These are phyloP conservation scores for Aspergillus sp. DNA, from an alignment of 2,329 filamentous ascomycete genomes.

Conservation along the genomic window DNA sequence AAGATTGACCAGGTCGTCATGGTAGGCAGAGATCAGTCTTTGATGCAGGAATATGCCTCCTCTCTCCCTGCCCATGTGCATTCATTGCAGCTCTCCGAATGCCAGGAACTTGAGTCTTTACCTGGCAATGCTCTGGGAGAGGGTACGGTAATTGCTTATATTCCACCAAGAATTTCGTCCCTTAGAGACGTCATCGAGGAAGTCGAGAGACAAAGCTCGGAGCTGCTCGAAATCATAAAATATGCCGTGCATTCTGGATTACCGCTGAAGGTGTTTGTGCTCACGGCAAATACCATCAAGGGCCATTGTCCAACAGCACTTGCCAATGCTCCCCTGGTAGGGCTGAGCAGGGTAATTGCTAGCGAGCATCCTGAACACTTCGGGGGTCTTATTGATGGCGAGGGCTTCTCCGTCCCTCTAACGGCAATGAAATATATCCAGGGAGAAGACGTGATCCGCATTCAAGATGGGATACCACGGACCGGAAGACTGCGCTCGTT, in stretches of 20 bases:
- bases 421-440: slow-evolving; percentile 41
- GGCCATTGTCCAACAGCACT: slow-evolving; percentile 30
- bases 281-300: slow-evolving; percentile 28
- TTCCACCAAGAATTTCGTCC: slow-evolving; percentile 5
- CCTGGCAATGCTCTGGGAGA: background rate
- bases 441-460: slow-evolving; percentile 38
- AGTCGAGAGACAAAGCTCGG: slow-evolving; percentile 1
- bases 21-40: background rate
- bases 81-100: background rate
- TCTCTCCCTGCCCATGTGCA: background rate
- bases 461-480: slow-evolving; percentile 40
- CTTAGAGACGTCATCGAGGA: background rate
- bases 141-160: slow-evolving; percentile 12
- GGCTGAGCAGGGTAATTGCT: slow-evolving; percentile 39
- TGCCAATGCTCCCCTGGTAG: slow-evolving; percentile 37
- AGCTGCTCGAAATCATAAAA: slow-evolving; percentile 12
- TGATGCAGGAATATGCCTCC: background rate
- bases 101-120: background rate
- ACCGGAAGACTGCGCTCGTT: slow-evolving; percentile 30
- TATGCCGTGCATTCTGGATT: background rate
- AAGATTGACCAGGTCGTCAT: slow-evolving; percentile 14
- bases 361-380: slow-evolving; percentile 40
- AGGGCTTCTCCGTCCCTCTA: slow-evolving; percentile 32
- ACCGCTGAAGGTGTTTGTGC: slow-evolving; percentile 27
- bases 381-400: slow-evolving; percentile 42